Evolutionary conservation across 1,284 basidiomycete species (phyloP), one percentile per base, ranked within the genome.

Genomic region (Psilocybe mexicana): DNA sequence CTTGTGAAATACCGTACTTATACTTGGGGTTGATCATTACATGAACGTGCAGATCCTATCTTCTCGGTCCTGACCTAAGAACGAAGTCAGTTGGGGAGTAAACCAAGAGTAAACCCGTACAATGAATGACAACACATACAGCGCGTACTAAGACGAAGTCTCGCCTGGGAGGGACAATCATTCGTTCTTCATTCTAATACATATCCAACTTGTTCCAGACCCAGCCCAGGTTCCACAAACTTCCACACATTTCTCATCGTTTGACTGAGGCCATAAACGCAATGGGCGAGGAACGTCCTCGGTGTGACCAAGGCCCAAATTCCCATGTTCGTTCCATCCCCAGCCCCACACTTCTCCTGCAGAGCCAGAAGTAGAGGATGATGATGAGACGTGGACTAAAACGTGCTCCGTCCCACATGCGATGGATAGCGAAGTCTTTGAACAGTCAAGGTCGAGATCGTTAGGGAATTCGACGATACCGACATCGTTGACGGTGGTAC

Each of bases 291-390:
- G 68, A 8, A 80, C 71, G 63, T 92, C 86, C 3, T 78, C 72
- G 3, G 80, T 82, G 52, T 80, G 76, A 0, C 86, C 88, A 26
- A 84, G 67, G 0, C 90, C 93, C 12, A 96, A 78, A 71, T 96
- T 97, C 10, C 94, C 94, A 69, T 96, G 94, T 71, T 97, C 94
- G 70, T 96, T 97, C 94, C 94, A 96, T 0, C 94, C 94, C 88
- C 94, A 96, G 0, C 84, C 88, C 82, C 84, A 90, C 0, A 94
- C 81, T 60, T 83, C 81, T 3, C 65, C 1, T 30, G 8, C 23
- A 23, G n/a, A 4, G 5, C 54, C 55, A 43, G 23, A 3, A 12
- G 14, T 40, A 6, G 12, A 40, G 30, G 30, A 33, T 6, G 50
- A 45, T 10, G 46, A 6, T 6, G 57, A 51, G 59, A 77, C 56